Conservation (phyloP, 257 asterid genomes). For the Capsicum pubescens region DNA sequence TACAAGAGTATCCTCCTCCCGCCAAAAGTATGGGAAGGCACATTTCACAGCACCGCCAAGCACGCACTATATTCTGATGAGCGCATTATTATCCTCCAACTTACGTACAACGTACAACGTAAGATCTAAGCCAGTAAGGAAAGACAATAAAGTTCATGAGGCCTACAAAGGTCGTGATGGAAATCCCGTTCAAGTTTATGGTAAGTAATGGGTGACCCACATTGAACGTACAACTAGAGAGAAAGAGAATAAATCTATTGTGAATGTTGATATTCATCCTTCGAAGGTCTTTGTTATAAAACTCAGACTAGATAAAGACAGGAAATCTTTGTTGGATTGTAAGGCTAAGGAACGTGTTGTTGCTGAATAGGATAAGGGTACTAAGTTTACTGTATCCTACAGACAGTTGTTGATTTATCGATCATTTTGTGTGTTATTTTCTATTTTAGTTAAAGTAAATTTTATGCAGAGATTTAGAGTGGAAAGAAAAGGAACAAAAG, state of each 20-base stretch:
- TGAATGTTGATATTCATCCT: conserved; percentile 6
- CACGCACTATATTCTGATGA: neutral
- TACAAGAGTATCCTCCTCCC: conserved; percentile 25
- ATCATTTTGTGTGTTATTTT: neutral
- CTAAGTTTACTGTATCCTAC: conserved; percentile 9
- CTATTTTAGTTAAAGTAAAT: neutral
- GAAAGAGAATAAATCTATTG: conserved; percentile 2
- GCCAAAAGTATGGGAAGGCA: neutral
- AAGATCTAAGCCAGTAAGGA: neutral
- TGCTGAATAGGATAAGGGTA: conserved; percentile 9
- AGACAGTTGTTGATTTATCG: neutral
- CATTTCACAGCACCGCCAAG: neutral
- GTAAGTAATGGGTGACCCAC: conserved; percentile 21
- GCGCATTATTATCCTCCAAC: neutral
- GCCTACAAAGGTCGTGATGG: conserved; percentile 20
- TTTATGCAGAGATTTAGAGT: too few relatives aligned
- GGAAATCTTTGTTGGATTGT: neutral
- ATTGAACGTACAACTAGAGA: neutral
- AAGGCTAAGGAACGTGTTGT: neutral
- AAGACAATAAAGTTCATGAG: conserved; percentile 14
- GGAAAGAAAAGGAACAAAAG: too few relatives aligned
- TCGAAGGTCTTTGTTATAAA: conserved; percentile 19
- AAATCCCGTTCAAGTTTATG: neutral
- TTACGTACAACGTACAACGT: neutral
- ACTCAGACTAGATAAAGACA: neutral